phyloP scores from a whole-genome alignment of 2,329 filamentous ascomycete species.

The Colletotrichum liaoningense region DNA sequence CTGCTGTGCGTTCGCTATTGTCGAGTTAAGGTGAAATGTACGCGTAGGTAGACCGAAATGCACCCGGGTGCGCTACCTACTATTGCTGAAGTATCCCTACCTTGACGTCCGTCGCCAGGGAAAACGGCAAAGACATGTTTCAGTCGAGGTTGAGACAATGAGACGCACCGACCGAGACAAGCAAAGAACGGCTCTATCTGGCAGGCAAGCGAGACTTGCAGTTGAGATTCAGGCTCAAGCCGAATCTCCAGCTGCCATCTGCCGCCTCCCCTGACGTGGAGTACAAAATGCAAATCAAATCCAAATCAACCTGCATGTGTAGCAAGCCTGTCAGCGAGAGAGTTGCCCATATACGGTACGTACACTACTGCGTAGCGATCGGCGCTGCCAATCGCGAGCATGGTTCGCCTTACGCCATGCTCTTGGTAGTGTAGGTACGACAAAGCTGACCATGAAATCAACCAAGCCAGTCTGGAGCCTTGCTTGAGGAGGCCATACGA shows the following conservation, averaged over 20 bases:
- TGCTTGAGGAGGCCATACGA: background rate
- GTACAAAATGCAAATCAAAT: background rate
- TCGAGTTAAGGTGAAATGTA: background rate
- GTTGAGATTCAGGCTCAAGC: background rate
- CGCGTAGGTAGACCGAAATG: background rate
- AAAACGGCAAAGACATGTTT: slow-evolving; percentile 21
- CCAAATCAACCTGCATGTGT: background rate
- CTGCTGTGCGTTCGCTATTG: background rate
- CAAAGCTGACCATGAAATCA: background rate
- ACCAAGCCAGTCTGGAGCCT: background rate
- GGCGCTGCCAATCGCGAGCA: background rate
- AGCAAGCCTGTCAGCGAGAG: slow-evolving; percentile 1
- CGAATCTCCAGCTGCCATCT: slow-evolving; percentile 25
- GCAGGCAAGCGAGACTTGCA: slow-evolving; percentile 17
- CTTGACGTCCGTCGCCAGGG: background rate
- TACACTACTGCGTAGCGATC: background rate
- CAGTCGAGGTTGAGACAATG: slow-evolving; percentile 23
- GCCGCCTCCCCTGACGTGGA: background rate
- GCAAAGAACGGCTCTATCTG: slow-evolving; percentile 15
- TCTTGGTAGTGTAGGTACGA: background rate
- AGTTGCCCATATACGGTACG: background rate
- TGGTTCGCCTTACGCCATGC: background rate
- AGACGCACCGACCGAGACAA: slow-evolving; percentile 12
- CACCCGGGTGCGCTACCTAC: background rate
- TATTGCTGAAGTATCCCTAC: background rate